Evolutionary conservation across 2,329 filamentous ascomycete genomes (phyloP).

Genomic region (Xylaria sp.): DNA sequence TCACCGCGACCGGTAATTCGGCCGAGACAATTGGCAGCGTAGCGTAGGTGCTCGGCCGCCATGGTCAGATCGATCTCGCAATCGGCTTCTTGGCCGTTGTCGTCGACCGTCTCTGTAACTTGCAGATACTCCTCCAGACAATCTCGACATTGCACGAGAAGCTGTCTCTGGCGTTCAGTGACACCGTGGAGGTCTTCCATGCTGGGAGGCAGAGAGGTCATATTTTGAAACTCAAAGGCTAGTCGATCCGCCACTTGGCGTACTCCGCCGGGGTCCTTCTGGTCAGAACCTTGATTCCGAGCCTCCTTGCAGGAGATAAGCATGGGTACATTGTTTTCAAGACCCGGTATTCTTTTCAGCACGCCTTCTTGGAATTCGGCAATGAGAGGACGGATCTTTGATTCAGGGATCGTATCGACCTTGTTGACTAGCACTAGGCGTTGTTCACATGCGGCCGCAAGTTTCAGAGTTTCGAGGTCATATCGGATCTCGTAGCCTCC

Average conservation of each 20-base stretch:
- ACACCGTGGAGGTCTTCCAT: conserved; percentile 84
- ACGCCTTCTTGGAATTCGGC: conserved; percentile 37
- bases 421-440: conserved; percentile 59
- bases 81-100: conserved; percentile 17
- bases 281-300: conserved; percentile 30
- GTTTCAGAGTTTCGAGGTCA: conserved; percentile 50
- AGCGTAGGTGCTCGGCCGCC: conserved; percentile 81
- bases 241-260: conserved; percentile 63
- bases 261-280: conserved; percentile 57
- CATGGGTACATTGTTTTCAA: conserved; percentile 41
- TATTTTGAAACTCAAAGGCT: conserved; percentile 58
- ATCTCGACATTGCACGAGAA: conserved; percentile 66
- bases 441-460: conserved; percentile 46
- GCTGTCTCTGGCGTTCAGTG: conserved; percentile 79
- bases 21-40: conserved; percentile 73
- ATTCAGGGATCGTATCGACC: conserved; percentile 43
- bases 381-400: conserved; percentile 37
- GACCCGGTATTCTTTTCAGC: conserved; percentile 36
- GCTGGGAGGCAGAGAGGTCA: conserved; percentile 66
- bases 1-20: conserved; percentile 83
- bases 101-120: conserved; percentile 41
- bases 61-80: conserved; percentile 74
- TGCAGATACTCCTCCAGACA: conserved; percentile 69
- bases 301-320: conserved; percentile 69
- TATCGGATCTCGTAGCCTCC: conserved; percentile 42